phyloP scores from a whole-genome alignment of 2,329 filamentous ascomycete genomes.

The Fusarium sp. region DNA sequence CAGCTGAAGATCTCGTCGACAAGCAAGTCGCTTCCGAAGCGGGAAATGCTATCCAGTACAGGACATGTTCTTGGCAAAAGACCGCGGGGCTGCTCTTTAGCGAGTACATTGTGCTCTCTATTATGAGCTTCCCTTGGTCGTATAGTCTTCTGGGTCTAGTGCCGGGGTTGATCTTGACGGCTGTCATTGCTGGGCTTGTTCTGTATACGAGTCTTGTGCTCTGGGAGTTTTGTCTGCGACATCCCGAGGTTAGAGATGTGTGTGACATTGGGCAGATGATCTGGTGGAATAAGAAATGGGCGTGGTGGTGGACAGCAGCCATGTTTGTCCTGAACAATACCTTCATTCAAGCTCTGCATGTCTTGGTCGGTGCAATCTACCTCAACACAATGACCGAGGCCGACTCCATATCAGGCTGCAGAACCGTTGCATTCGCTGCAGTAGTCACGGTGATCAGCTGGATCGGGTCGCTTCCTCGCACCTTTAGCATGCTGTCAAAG shows the following conservation, averaged over 20 bases:
- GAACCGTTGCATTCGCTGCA: constrained; percentile 81
- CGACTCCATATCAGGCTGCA: constrained; percentile 67
- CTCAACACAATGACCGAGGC: constrained; percentile 85
- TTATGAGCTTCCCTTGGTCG: constrained; percentile 95
- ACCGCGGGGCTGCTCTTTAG: constrained; percentile 90
- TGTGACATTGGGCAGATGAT: constrained; percentile 94
- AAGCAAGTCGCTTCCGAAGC: constrained; percentile 80
- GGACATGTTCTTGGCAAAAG: constrained; percentile 95
- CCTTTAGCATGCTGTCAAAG: constrained; percentile 81
- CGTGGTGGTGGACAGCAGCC: constrained; percentile 73
- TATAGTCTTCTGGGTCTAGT: constrained; percentile 88
- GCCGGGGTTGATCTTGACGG: constrained; percentile 82
- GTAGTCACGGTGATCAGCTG: constrained; percentile 79
- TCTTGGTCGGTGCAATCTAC: constrained; percentile 84
- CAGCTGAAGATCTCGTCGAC: constrained; percentile 57
- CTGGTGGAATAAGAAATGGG: constrained; percentile 82
- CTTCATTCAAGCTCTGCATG: constrained; percentile 84
- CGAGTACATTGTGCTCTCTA: constrained; percentile 89
- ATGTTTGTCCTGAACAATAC: constrained; percentile 97
- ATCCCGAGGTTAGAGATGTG: constrained; percentile 89
- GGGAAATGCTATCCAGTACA: constrained; percentile 84
- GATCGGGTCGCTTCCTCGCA: constrained; percentile 82
- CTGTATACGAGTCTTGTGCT: constrained; percentile 73
- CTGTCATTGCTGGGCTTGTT: constrained; percentile 78
- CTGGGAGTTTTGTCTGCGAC: constrained; percentile 88